These are phyloP conservation scores for Caryopteris hybrid DNA, from an alignment of 305 asterid species.

Conservation along the genomic window DNA sequence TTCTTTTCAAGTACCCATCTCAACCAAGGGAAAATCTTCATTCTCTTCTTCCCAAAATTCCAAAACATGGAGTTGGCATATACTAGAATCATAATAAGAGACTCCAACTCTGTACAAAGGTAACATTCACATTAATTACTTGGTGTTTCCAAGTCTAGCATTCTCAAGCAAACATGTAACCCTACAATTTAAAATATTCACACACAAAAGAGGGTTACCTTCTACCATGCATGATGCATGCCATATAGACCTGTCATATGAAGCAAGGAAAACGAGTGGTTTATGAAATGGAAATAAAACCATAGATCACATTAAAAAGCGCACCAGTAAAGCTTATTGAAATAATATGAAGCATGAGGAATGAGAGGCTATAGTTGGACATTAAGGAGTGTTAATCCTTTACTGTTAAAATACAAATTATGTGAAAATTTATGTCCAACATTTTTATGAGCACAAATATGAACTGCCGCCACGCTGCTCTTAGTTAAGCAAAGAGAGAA, in stretches of 20 bases:
- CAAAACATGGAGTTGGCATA: constrained; percentile 70
- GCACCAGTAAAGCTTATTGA: background rate
- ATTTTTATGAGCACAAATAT: background rate
- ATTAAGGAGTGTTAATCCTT: background rate
- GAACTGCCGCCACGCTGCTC: background rate
- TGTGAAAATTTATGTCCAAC: background rate
- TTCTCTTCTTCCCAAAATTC: constrained; percentile 86
- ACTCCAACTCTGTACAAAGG: constrained; percentile 70
- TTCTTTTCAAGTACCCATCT: constrained; percentile 58
- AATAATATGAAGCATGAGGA: constrained; percentile 6
- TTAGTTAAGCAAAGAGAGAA: background rate
- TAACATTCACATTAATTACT: constrained; percentile 9
- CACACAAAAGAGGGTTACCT: constrained; percentile 44
- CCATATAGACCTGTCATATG: constrained; percentile 77
- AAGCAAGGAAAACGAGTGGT: constrained; percentile 17
- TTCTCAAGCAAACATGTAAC: constrained; percentile 7
- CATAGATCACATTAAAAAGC: constrained; percentile 5
- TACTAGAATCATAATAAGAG: constrained; percentile 72
- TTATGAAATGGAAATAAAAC: background rate
- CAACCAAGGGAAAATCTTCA: constrained; percentile 65
- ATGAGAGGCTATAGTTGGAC: background rate
- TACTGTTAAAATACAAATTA: background rate
- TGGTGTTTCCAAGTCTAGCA: background rate
- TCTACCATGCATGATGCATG: constrained; percentile 74
- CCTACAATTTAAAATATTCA: constrained; percentile 16